These are phyloP conservation scores for Pestalotiopsis fici DNA, from an alignment of 2,329 filamentous ascomycete genomes.

Conservation along the genomic window DNA sequence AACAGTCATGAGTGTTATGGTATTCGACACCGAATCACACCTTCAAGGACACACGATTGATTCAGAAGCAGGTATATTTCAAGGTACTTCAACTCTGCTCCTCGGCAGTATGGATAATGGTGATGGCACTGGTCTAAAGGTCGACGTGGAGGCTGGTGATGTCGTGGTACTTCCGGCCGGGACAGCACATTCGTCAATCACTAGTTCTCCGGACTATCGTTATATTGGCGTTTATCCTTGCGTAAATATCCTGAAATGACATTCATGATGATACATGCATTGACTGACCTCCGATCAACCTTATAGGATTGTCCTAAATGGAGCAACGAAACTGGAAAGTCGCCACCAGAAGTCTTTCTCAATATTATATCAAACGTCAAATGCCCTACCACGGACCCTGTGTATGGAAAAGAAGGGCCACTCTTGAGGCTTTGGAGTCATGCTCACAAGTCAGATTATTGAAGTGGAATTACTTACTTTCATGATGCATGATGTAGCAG, in stretches of 20 bases:
- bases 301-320: neutral
- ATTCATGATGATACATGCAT: neutral
- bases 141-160: neutral
- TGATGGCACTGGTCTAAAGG: neutral
- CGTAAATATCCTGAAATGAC: neutral
- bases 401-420: neutral
- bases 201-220: neutral
- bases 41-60: neutral
- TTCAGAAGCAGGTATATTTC: neutral
- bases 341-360: neutral
- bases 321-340: neutral
- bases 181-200: neutral
- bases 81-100: neutral
- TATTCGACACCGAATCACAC: neutral
- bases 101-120: neutral
- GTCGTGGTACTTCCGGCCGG: neutral
- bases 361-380: neutral
- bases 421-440: neutral
- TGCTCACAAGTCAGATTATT: neutral
- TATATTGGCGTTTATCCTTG: neutral
- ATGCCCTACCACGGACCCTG: neutral
- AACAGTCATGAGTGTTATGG: neutral
- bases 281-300: neutral
- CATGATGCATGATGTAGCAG: too few species aligned
- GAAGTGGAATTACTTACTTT: neutral